phyloP scores from a whole-genome alignment of 371 early-diverging fungal genomes.

The Hamiltosporidium tvaerminnensis region DNA sequence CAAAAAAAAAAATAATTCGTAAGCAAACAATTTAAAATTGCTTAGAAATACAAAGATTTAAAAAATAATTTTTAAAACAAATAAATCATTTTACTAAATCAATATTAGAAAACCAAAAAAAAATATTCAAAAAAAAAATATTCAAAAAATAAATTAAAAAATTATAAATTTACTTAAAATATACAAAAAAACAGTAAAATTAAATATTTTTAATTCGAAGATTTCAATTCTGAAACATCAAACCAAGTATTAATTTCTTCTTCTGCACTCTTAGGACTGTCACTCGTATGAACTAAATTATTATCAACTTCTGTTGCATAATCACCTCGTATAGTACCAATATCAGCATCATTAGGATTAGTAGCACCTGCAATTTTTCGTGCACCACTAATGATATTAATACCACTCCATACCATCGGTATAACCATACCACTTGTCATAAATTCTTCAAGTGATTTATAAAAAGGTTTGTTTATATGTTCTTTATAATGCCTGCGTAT shows the following conservation, averaged over 20 bases:
- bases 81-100: too few relatives aligned
- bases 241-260: constrained; percentile 2
- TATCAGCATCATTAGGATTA: constrained; percentile 54
- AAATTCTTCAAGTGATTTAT: constrained; percentile 39
- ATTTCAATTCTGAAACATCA: neutral
- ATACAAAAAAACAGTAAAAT: too few relatives aligned
- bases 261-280: constrained; percentile 24
- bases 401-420: constrained; percentile 55
- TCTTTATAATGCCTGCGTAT: constrained; percentile 47
- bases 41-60: too few relatives aligned
- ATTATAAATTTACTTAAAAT: too few relatives aligned
- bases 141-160: too few relatives aligned
- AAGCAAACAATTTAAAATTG: too few relatives aligned
- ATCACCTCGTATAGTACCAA: constrained; percentile 56
- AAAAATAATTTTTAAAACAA: too few relatives aligned
- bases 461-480: constrained; percentile 39
- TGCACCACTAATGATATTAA: constrained; percentile 54
- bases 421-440: constrained; percentile 52
- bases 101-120: too few relatives aligned
- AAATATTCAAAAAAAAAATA: too few relatives aligned
- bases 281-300: constrained; percentile 57
- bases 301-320: constrained; percentile 48
- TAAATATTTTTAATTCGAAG: too few relatives aligned
- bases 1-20: too few relatives aligned
- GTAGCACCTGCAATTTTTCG: constrained; percentile 56